Evolutionary conservation across 192 early-diverging fungal genomes (phyloP).

Genomic region (Podila verticillata): DNA sequence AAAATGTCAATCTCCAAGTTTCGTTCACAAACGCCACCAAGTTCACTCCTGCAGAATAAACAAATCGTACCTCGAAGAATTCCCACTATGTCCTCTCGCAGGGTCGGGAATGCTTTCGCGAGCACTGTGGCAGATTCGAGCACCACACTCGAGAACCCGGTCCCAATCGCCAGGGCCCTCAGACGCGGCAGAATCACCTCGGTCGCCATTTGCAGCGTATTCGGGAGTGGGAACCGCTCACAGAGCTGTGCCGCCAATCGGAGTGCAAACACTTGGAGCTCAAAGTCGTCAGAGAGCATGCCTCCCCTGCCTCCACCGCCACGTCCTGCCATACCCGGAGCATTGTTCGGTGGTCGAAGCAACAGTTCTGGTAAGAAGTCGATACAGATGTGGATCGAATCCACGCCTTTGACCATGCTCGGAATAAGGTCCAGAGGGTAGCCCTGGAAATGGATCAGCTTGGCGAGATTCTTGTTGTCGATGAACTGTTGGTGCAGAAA

Average conservation of each 20-base stretch:
- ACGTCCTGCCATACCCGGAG: neutral
- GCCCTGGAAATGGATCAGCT: constrained; percentile 45
- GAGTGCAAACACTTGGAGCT: constrained; percentile 29
- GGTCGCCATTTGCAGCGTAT: constrained; percentile 25
- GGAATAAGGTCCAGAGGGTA: constrained; percentile 40
- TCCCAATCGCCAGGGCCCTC: constrained; percentile 2
- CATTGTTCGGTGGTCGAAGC: neutral
- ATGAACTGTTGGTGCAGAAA: constrained; percentile 47
- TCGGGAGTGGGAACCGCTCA: constrained; percentile 24
- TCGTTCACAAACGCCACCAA: too few relatives aligned
- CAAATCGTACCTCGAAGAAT: constrained; percentile 22
- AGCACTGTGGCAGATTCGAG: constrained; percentile 32
- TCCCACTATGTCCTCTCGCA: constrained; percentile 12
- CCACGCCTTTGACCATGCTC: constrained; percentile 16
- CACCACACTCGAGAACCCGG: constrained; percentile 19
- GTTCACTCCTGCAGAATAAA: neutral
- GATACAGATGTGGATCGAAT: constrained; percentile 35
- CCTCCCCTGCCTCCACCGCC: neutral
- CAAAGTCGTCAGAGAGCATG: neutral
- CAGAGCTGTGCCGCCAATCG: constrained; percentile 28
- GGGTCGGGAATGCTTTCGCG: constrained; percentile 20
- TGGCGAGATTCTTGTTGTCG: constrained; percentile 42
- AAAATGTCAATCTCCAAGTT: neutral
- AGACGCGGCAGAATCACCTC: constrained; percentile 30
- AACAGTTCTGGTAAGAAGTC: constrained; percentile 37